Base-by-base conservation (phyloP, 2,329 filamentous ascomycete genomes). In the Waltergamsia citrina region DNA sequence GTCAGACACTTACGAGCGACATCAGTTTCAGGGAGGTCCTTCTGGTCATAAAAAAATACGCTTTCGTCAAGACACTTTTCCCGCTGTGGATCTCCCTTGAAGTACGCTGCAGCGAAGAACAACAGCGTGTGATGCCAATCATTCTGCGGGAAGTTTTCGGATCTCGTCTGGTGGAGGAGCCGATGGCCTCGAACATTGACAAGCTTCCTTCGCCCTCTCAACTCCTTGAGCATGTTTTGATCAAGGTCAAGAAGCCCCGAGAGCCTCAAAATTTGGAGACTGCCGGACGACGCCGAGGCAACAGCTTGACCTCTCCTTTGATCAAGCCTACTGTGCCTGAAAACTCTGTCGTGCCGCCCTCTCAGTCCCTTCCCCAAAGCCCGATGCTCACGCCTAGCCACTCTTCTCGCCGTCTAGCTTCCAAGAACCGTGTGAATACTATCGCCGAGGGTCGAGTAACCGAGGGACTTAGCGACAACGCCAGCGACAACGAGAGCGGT, bases 21-120 rank as follows among this genome's bases (percentile, higher is more conserved):
- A 87, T 96, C 36, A 77, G 84, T 24, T 98, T 98, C 59, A 73
- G 78, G 29, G 90, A 96, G 56, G 90, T 90, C 42, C 86, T 98
- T 61, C 82, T 80, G 18, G 87, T 88, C 33, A 92, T 98, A 55
- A 85, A 88, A 57, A 88, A 90, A 53, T 95, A 95, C 53, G 92
- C 92, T 3, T 98, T 98, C 50, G 70, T 79, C 43, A 81, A 81
- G 37, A 87, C 85, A n/a, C 74, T 74, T 16, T 95, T 88, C 46
- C 92, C 92, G 1, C 68, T 98, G 12, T 94, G 92, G 64, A 79
- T 98, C 41, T 96, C 92, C 1, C 79, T 98, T 11, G 92, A 98
- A 56, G 88, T 96, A 4, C 92, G 96, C 53, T 96, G 92, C 69
- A 84, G 75, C 45, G 63, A 78, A 3, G 66, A 78, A 10, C 92